Base-by-base conservation (phyloP, 306 rosid species). In the Carpinus viminea region DNA sequence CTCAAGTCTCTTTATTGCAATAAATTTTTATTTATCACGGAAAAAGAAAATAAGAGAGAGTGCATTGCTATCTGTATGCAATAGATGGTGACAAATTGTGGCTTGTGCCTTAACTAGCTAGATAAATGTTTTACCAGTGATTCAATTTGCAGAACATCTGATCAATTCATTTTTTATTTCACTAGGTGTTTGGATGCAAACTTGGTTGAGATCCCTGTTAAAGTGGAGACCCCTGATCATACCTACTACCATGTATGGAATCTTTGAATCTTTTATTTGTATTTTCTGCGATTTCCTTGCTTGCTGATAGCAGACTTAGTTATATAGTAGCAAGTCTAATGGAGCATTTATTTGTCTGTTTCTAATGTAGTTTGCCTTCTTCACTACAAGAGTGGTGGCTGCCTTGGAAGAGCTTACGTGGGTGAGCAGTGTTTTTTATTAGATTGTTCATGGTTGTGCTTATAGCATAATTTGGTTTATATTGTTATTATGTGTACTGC, bases 381-480 rank as follows among this genome's bases (percentile, higher is more conserved):
- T 95, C 88, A 84, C 99, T 24, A 81, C 96, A 75, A 90, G 97
- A 89, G 78, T 86, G 72, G 81, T 95, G 46, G 84, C 84, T 66
- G 96, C 99, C 9, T 81, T 85, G 79, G 99, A 95, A 85, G 99
- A 95, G 81, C 91, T 95, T 70, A 95, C 93, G 68, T 93, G 98
- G 99, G 99, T 95, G 68, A 72, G 98, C 86, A 56, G 45, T 18
- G 78, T 83, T 75, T 73, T 74, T 21, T 53, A 11, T 54, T 74
- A 74, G 73, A 70, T 62, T 48, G 79, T 80, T 73, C 66, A 76
- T 81, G 79, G 75, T 59, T 57, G 74, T 81, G 68, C 75, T 73
- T 53, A n/a, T 70, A 34, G 79, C 75, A 70, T 41, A 31, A 68
- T 46, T 72, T 79, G 61, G 65, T 73, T 55, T 8, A 16, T 28